Base-by-base conservation (phyloP, 75 land plant species). In the Pinus tabuliformis region DNA sequence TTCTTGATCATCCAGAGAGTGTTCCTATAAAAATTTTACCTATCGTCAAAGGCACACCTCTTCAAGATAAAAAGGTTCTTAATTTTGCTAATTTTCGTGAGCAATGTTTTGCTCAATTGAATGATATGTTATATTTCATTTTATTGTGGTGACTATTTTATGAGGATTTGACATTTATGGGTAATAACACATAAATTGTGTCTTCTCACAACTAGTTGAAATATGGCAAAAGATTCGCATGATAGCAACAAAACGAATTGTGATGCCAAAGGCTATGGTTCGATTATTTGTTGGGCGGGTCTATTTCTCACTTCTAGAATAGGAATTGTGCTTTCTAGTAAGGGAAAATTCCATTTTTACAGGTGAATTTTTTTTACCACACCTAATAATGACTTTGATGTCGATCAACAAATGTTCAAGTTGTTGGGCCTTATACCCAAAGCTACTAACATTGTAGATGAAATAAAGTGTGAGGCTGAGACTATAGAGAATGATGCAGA, bases 341-440 rank as follows among this genome's bases (percentile, higher is more conserved):
- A 98, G 99, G 56, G 99, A 98, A 18, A 97, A 97, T 80, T 97
- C 99, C 17, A 97, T 97, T 76, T 97, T 97, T 82, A 97, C 99
- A 3, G 99, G 99, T 2, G 99, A 97, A 76, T 94, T 94, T 78
- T 82, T 97, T 80, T 97, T 81, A 97, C 99, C 16, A 97, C 99
- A 13, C 95, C 97, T 3, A 97, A 97, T 75, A 97, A 97, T 75
- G 97, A 94, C 72, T 94, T 84, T 73, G 91, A 94, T 78, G 98
- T 89, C 14, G 99, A 97, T 74, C 95, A 94, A 81, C 77, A 73
- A 70, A 97, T 97, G 99, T 97, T 97, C 86, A 89, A 86, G 79
- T 20, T 92, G 4, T 92, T 97, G 66, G 99, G 99, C 39, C 89
- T 97, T 54, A 82, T 81, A 72, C 97, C 99, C 37, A 97, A 97